Base-by-base conservation (phyloP, 441 rosid genomes). In the Corymbia citriodora region DNA sequence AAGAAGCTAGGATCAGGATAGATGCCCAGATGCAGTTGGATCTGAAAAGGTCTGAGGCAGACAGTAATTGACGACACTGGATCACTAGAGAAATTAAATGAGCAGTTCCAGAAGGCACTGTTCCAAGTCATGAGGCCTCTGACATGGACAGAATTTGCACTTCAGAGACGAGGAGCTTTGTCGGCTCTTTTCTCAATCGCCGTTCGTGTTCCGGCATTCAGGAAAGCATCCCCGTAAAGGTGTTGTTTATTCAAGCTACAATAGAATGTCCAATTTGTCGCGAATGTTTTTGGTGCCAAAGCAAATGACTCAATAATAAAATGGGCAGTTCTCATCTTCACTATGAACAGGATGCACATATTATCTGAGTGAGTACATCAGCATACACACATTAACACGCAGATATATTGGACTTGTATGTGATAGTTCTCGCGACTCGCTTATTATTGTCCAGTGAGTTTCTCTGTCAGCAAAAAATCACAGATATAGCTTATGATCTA, bases 21-120 rank as follows among this genome's bases (percentile, higher is more conserved):
- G 93, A 92, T 89, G 96, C 99, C 89, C 99, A 97, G 91, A 95
- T 96, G 99, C 86, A 94, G 9, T 92, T 96, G 90, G 98, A 97
- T 92, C 89, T 81, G 57, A 97, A 96, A 90, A 93, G 94, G 72
- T 89, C 36, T 86, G 94, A 91, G 91, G 99, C 99, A 40, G 97
- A 97, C 92, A 45, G 97, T 96, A 89, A 95, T 96, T 48, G 96
- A 97, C 89, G 96, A 96, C 90, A 95, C 79, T 54, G 97, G 99
- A 16, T 90, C 96, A 52, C 90, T 96, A 16, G 94, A 95, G 74
- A 96, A 97, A 48, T 94, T 97, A 89, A 91, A 95, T 87, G 94
- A 94, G 90, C 93, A 93, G 87, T 94, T 97, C 88, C 49, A 88
- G 65, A 92, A 92, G 92, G 97, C 93, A 74, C 91, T 96, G 88